These are phyloP conservation scores for Aulographum hederae DNA, from an alignment of 2,329 filamentous ascomycete species.

Conservation along the genomic window DNA sequence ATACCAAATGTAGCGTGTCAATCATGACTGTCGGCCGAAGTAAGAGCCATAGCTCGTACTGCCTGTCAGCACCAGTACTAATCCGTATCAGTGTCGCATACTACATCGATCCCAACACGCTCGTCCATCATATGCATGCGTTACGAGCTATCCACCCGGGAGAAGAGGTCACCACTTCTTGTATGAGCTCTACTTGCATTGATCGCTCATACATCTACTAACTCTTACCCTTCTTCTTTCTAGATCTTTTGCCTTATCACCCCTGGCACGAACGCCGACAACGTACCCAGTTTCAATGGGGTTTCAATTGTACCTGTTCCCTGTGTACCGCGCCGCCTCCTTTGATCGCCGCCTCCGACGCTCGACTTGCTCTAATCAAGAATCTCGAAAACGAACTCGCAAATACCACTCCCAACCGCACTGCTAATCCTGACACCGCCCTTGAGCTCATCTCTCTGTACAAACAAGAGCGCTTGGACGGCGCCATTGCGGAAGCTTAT, in stretches of 20 bases:
- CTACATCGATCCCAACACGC: conserved; percentile 17
- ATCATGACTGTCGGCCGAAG: conserved; percentile 26
- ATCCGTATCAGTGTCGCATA: no score
- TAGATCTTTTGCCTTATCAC: conserved; percentile 13
- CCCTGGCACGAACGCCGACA: conserved; percentile 12
- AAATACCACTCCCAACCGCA: conserved; percentile 11
- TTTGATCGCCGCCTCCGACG: conserved; percentile 15
- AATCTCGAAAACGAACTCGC: conserved; percentile 15
- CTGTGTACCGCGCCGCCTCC: conserved; percentile 15
- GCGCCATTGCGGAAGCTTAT: conserved; percentile 17
- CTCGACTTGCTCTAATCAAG: conserved; percentile 15
- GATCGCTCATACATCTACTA: conserved; percentile 6
- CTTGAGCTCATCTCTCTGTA: conserved; percentile 20
- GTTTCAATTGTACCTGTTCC: conserved; percentile 21
- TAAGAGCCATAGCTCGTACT: no score
- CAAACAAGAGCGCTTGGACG: conserved; percentile 16
- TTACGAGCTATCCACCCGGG: conserved; percentile 19
- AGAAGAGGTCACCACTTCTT: conserved; percentile 24
- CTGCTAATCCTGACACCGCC: conserved; percentile 14
- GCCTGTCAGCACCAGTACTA: no score
- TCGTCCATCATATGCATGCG: conserved; percentile 20
- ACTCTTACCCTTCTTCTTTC: conserved; percentile 1
- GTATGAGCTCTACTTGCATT: conserved; percentile 8
- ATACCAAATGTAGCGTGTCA: conserved; percentile 13
- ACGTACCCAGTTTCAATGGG: conserved; percentile 17